A percentile compares a stretch with the other conserved stretches of the same genome.
These are phyloP conservation scores for Xanthoconium separans DNA, from an alignment of 1,284 basidiomycete genomes.

Conservation along the genomic window DNA sequence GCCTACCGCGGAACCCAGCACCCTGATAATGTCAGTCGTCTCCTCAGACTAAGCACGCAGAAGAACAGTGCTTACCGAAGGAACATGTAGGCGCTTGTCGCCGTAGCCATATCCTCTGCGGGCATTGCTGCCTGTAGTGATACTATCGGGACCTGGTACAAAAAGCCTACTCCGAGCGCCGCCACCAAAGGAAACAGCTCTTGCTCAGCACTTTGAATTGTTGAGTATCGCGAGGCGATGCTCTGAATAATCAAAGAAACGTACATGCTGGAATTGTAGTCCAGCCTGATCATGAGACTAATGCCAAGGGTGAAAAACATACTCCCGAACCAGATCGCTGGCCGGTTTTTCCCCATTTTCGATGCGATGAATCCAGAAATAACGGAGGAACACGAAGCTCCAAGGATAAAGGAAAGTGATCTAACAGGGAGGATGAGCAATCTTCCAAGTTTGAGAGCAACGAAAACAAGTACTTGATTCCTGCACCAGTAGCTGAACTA, in stretches of 20 bases:
- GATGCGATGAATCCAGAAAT: constrained; percentile 60
- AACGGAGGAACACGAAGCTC: constrained; percentile 54
- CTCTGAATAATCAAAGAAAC: constrained; percentile 16
- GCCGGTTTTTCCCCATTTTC: constrained; percentile 57
- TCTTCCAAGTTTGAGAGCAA: background rate
- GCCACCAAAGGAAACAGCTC: constrained; percentile 60
- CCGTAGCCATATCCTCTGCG: constrained; percentile 76
- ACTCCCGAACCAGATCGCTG: constrained; percentile 60
- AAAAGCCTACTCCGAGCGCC: constrained; percentile 57
- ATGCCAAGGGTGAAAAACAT: constrained; percentile 58
- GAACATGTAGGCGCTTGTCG: constrained; percentile 70
- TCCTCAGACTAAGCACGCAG: background rate
- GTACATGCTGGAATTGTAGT: constrained; percentile 46
- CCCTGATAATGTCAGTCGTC: constrained; percentile 35
- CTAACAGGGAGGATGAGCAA: constrained; percentile 32
- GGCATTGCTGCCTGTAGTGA: constrained; percentile 81
- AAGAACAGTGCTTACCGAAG: constrained; percentile 35
- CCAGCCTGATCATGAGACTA: constrained; percentile 59
- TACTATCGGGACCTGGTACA: constrained; percentile 71
- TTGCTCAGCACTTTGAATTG: constrained; percentile 50
- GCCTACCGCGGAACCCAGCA: constrained; percentile 72
- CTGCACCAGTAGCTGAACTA: constrained; percentile 13
- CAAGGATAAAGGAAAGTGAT: constrained; percentile 77
- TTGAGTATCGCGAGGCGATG: background rate
- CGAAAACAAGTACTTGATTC: constrained; percentile 11